Conservation (phyloP, 2,329 filamentous ascomycete genomes). For the Metarhizium guizhouense region DNA sequence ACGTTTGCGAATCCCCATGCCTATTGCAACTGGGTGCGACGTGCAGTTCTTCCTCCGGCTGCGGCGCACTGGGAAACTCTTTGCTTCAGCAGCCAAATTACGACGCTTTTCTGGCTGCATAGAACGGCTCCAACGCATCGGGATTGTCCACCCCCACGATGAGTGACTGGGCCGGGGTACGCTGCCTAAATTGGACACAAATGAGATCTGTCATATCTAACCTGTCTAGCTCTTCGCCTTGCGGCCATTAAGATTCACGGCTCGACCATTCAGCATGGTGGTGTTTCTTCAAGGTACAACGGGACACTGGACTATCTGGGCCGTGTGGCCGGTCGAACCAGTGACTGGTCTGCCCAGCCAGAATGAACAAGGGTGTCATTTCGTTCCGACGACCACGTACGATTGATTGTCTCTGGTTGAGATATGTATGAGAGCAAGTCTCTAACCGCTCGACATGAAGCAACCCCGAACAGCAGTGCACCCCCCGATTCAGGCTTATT, state of each 20-base stretch:
- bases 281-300: not conserved
- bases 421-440: not conserved
- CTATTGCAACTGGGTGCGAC: not conserved
- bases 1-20: not conserved
- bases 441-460: not conserved
- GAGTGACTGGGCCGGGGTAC: constrained; percentile 8
- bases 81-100: not conserved
- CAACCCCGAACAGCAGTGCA: not conserved
- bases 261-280: constrained; percentile 6
- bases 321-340: too few relatives aligned
- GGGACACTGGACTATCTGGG: not conserved
- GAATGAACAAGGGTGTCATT: not conserved
- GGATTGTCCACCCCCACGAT: constrained; percentile 16
- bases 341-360: not conserved
- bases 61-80: not conserved
- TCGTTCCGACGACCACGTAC: not conserved
- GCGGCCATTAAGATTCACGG: constrained; percentile 6
- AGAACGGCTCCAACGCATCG: constrained; percentile 17
- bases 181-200: constrained; percentile 11
- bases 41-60: not conserved
- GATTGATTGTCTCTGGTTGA: not conserved
- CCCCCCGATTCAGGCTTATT: not conserved
- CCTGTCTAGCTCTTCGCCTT: constrained; percentile 7
- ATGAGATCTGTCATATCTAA: constrained; percentile 19
- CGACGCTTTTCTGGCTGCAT: constrained; percentile 7